Conservation (phyloP, 176 grass and related monocot genomes). For the Triticum urartu region DNA sequence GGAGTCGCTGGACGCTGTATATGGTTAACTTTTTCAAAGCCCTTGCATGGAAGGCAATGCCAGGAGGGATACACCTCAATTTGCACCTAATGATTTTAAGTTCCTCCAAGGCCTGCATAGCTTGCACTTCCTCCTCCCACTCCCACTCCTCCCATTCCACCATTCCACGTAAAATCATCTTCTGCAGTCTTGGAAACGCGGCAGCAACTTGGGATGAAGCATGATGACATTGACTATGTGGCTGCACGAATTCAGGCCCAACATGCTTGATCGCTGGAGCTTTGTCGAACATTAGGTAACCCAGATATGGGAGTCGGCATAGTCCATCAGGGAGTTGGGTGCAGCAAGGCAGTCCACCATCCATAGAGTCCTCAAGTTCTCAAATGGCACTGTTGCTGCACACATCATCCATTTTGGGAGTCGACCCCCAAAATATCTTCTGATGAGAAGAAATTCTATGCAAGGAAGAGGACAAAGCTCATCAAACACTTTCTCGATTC, state of each 20-base stretch:
- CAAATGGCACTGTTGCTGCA: background rate
- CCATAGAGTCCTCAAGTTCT: too few species aligned
- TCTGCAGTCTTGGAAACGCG: background rate
- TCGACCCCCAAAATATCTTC: too few species aligned
- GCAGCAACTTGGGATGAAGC: background rate
- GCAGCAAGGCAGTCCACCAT: background rate
- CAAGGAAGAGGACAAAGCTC: too few species aligned
- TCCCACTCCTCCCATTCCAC: too few species aligned
- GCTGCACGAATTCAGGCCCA: slow-evolving; percentile 29
- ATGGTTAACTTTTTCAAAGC: background rate
- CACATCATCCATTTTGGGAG: too few species aligned
- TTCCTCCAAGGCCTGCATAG: slow-evolving; percentile 22
- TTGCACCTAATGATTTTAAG: slow-evolving; percentile 16
- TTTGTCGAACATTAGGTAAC: background rate
- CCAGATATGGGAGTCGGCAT: slow-evolving; percentile 26
- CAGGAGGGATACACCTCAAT: too few species aligned
- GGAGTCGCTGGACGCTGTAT: background rate
- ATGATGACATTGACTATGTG: accelerated
- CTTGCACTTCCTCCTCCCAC: slow-evolving; percentile 14
- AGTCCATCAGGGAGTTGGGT: slow-evolving; percentile 4
- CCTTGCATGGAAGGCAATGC: background rate
- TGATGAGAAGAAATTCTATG: too few species aligned
- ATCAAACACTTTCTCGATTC: too few species aligned
- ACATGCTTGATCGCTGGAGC: slow-evolving; percentile 19
- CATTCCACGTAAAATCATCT: slow-evolving; percentile 12